These are phyloP conservation scores for Parastagonospora nodorum DNA, from an alignment of 2,329 filamentous ascomycete species.

Conservation along the genomic window DNA sequence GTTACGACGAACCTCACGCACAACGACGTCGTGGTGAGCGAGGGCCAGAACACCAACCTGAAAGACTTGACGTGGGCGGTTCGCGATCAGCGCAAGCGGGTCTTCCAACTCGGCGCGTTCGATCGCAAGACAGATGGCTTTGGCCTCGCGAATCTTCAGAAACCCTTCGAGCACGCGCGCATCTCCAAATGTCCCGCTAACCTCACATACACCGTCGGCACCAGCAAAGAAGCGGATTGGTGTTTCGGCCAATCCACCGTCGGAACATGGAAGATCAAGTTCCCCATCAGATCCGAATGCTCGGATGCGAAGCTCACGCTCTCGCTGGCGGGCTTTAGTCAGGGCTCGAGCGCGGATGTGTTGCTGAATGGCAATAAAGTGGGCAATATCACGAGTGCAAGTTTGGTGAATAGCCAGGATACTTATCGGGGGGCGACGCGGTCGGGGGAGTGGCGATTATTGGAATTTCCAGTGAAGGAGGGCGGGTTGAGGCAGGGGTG, in stretches of 20 bases:
- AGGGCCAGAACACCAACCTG: constrained; percentile 45
- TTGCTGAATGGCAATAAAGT: constrained; percentile 49
- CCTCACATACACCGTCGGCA: constrained; percentile 52
- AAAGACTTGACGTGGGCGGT: constrained; percentile 50
- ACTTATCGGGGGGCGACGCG: constrained; percentile 55
- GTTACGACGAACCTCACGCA: constrained; percentile 53
- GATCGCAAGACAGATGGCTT: constrained; percentile 56
- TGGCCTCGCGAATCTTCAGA: constrained; percentile 45
- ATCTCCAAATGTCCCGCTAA: constrained; percentile 53
- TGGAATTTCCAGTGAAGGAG: constrained; percentile 47
- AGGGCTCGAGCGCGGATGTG: constrained; percentile 49
- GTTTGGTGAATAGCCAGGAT: constrained; percentile 51
- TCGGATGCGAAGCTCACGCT: constrained; percentile 48
- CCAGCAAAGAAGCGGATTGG: constrained; percentile 49
- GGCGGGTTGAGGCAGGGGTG: constrained; percentile 36
- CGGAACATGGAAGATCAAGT: constrained; percentile 41
- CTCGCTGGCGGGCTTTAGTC: constrained; percentile 53
- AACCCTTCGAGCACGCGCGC: constrained; percentile 52
- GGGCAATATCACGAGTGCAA: constrained; percentile 48
- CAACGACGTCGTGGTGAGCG: constrained; percentile 49
- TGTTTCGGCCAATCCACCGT: constrained; percentile 54
- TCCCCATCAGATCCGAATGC: constrained; percentile 32
- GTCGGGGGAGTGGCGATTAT: constrained; percentile 55
- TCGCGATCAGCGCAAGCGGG: constrained; percentile 41
- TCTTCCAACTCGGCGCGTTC: constrained; percentile 58